Evolutionary conservation across 2,329 filamentous ascomycete genomes (phyloP).

Genomic region (Hansfordia pulvinata): DNA sequence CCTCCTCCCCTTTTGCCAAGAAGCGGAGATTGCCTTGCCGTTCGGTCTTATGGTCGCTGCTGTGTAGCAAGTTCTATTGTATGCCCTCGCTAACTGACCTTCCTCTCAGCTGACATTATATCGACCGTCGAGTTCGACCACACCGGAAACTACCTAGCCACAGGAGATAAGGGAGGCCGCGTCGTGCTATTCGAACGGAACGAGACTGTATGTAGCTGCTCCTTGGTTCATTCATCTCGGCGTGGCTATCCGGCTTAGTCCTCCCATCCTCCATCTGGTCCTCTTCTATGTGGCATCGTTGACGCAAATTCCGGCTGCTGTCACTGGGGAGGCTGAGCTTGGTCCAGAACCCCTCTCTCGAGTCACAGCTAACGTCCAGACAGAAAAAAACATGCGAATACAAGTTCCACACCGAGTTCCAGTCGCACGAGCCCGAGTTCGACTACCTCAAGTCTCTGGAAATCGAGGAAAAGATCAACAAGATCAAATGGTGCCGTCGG

Average conservation of each 20-base stretch:
- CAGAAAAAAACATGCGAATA: conserved; percentile 99
- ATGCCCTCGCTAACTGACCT: conserved; percentile 12
- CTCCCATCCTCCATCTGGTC: neutral
- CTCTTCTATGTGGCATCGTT: neutral
- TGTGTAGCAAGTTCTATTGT: conserved; percentile 4
- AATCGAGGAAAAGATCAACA: conserved; percentile 99
- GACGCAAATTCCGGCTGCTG: neutral
- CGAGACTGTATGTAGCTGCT: conserved; percentile 59
- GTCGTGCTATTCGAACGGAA: conserved; percentile 86
- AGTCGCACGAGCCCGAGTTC: conserved; percentile 98
- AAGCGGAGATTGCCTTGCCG: neutral
- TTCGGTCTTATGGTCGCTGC: neutral
- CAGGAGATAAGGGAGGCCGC: conserved; percentile 78
- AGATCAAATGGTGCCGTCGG: conserved; percentile 98
- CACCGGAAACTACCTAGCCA: conserved; percentile 78
- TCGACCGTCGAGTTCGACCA: conserved; percentile 86
- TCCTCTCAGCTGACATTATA: conserved; percentile 64
- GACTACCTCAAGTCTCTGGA: conserved; percentile 98
- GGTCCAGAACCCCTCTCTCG: too few relatives aligned
- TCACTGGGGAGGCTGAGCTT: too few relatives aligned
- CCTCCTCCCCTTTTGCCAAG: conserved; percentile 1
- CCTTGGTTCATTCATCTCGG: too few relatives aligned
- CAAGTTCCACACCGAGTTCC: conserved; percentile 99
- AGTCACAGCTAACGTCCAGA: conserved; percentile 1
- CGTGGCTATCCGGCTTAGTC: neutral